Base-by-base conservation (phyloP, 2,329 filamentous ascomycete genomes). In the Alternaria burnsii region DNA sequence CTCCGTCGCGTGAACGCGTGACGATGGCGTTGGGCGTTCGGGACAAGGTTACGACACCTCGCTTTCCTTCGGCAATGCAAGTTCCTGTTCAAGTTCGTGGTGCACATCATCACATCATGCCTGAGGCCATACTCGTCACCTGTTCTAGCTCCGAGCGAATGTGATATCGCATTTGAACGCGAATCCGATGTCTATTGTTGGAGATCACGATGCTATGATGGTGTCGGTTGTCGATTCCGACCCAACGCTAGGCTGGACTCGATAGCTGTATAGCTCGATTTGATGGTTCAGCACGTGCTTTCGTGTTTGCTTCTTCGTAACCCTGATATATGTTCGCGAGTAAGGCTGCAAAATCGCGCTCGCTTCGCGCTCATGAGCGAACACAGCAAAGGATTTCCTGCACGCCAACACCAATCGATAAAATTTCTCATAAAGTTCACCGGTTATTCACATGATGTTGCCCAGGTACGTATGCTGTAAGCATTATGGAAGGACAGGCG, bases 51-150 rank as follows among this genome's bases (percentile, higher is more conserved):
- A 43, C 53, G 42, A 42, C 52, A 36, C 32, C 9, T 55, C 52
- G 53, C 43, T 55, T 55, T 50, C 32, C 43, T 14, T 55, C 43
- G 53, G 53, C 53, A 55, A 41, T 9, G 32, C 11, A 18, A 55
- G 46, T n/a, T 38, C 40, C 40, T 50, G 30, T 24, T 24, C 5
- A 6, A 16, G 32, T 16, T 36, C 14, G 28, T 18, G 12, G 28
- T 14, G 44, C 44, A 20, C 44, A 30, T 36, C 14, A 16, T 8
- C 44, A 20, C 44, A 30, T 36, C 14, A 16, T 16, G 12, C 18
- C 28, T 26, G 32, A 18, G 44, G 12, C 18, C 44, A 28, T 32
- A 22, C 28, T 48, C 18, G 44, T 20, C 44, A 28, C 12, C 12
- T 11, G 16, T 7, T n/a, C 26, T 36, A 16, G 44, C 28, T 48